Evolutionary conservation across 352 stramenopile species (phyloP).

Genomic region (Phytophthora sp.): DNA sequence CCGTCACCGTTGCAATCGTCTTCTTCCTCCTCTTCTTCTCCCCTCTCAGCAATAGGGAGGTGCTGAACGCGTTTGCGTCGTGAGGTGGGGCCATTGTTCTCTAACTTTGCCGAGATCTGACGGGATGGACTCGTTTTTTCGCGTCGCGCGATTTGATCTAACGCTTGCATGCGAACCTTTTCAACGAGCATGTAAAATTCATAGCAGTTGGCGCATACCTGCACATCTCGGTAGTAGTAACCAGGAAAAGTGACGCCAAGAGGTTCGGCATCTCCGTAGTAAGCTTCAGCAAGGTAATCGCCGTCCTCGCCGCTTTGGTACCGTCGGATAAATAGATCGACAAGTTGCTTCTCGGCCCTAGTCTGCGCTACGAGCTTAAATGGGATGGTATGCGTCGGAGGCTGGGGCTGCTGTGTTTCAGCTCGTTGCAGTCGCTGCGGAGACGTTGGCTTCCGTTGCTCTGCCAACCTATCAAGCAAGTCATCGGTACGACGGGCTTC

Average conservation of each 20-base stretch:
- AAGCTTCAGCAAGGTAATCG: conserved; percentile 75
- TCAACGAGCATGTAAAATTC: conserved; percentile 83
- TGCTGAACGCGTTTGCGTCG: conserved; percentile 9
- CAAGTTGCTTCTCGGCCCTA: conserved; percentile 77
- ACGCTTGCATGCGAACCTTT: conserved; percentile 70
- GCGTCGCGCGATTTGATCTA: conserved; percentile 45
- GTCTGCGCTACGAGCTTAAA: conserved; percentile 87
- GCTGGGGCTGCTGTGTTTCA: conserved; percentile 15
- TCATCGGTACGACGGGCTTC: conserved; percentile 42
- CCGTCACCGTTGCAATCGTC: background rate
- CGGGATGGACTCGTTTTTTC: conserved; percentile 22
- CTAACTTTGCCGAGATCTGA: conserved; percentile 10
- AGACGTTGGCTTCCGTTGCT: conserved; percentile 39
- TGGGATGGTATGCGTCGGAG: conserved; percentile 56
- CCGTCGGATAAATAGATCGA: conserved; percentile 78
- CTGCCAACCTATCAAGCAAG: conserved; percentile 14
- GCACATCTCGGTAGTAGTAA: conserved; percentile 85
- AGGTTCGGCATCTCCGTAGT: conserved; percentile 78
- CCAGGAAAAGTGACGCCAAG: conserved; percentile 78
- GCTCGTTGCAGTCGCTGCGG: conserved; percentile 41
- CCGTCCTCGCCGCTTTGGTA: conserved; percentile 80
- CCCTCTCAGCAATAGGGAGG: conserved; percentile 21
- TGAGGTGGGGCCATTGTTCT: background rate
- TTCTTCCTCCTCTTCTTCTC: conserved; percentile 26
- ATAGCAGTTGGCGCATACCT: conserved; percentile 83